Evolutionary conservation across 345 rosid genomes (phyloP), one percentile per base, ranked within the genome.

Genomic region (Aegle marmelos): DNA sequence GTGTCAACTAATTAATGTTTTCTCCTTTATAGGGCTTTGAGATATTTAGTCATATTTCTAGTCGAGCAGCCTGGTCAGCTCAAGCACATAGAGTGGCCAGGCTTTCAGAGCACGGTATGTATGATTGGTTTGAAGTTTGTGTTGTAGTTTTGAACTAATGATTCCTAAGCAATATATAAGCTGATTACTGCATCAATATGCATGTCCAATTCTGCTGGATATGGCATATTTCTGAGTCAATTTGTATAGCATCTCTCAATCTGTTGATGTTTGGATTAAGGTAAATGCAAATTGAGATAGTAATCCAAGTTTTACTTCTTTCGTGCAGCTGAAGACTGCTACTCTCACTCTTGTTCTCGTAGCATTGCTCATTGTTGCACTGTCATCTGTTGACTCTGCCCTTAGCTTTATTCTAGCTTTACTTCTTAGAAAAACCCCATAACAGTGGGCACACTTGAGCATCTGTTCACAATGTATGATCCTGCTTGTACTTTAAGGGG

Each of bases 1-100:
- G 3, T 5, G 22, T 48, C 7, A 61, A 62, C 67, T 69, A 25
- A 77, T 30, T 25, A 27, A 45, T 72, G 28, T 64, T 70, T 67
- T 74, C 48, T 54, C 60, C 28, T 41, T 66, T 78, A 41, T 79
- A 93, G 97, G 97, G 84, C 82, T 58, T 64, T 87, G 77, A 90
- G 82, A 78, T 85, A 88, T 31, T 39, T 92, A 74, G 79, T 84
- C 30, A 30, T 64, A 24, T 92, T 94, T 81, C 85, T 94, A 79
- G 78, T 39, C 67, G 97, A 88, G 91, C 98, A 94, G 74, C 98
- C 98, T 24, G 77, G 95, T 66, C 93, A 92, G 84, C 88, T 94
- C 31, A 94, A 88, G 86, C 88, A 88, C 87, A 87, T 94, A 75
- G 97, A 94, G 80, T 94, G 98, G 94, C 96, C 94, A 36, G 81